Percentiles rank a stretch among this genome's conserved stretches.
phyloP scores from a whole-genome alignment of 192 early-diverging fungal species.

The Coemansia umbellata region DNA sequence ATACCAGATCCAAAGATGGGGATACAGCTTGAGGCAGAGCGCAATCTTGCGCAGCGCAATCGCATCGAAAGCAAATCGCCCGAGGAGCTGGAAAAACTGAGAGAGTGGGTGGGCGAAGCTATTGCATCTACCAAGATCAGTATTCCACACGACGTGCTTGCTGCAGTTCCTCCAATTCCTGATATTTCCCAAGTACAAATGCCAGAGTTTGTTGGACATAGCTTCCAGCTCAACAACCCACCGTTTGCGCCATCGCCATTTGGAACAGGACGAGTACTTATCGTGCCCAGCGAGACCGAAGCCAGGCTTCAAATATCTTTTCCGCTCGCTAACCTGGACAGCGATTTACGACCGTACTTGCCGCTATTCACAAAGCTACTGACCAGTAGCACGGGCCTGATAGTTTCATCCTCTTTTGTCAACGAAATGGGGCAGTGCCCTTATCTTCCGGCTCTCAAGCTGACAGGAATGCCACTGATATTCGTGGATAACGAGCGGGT shows the following conservation, averaged over 20 bases:
- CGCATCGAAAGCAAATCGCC: slow-evolving; percentile 27
- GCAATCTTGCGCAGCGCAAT: slow-evolving; percentile 37
- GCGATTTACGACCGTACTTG: slow-evolving; percentile 34
- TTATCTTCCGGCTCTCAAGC: slow-evolving; percentile 16
- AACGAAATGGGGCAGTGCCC: slow-evolving; percentile 9
- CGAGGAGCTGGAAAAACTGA: slow-evolving; percentile 20
- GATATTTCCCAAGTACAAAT: slow-evolving; percentile 46
- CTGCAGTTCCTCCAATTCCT: slow-evolving; percentile 64
- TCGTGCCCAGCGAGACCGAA: slow-evolving; percentile 9
- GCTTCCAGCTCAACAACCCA: slow-evolving; percentile 7
- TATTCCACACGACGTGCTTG: slow-evolving; percentile 57
- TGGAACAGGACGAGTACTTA: slow-evolving; percentile 35
- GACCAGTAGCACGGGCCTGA: slow-evolving; percentile 17
- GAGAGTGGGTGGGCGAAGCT: slow-evolving; percentile 40
- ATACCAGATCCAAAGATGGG: slow-evolving; percentile 37
- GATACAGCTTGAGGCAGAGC: slow-evolving; percentile 47
- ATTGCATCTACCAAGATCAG: slow-evolving; percentile 33
- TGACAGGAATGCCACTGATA: slow-evolving; percentile 30
- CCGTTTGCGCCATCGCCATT: slow-evolving; percentile 20
- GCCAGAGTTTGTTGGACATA: slow-evolving; percentile 19
- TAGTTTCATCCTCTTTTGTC: slow-evolving; percentile 20
- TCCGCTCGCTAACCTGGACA: slow-evolving; percentile 26
- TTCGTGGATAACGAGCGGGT: slow-evolving; percentile 39
- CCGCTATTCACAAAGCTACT: slow-evolving; percentile 31
- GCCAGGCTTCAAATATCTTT: slow-evolving; percentile 39